Base-by-base conservation (phyloP, 192 early-diverging fungal species). In the Physocladia obscura region DNA sequence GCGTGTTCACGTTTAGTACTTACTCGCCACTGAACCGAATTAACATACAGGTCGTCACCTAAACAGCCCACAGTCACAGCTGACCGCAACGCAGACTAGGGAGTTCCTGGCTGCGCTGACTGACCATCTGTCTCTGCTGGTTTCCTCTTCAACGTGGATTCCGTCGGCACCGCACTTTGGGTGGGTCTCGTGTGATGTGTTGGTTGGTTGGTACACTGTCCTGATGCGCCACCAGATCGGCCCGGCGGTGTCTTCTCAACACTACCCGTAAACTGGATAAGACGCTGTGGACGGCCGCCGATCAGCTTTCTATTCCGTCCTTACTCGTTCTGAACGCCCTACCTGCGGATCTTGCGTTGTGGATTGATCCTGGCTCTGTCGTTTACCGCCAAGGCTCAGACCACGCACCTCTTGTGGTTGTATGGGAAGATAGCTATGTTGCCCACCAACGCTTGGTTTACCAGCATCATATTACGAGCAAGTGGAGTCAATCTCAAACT, bases 301-400 rank as follows among this genome's bases (percentile, higher is more conserved):
- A 17, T 22, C 34, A 21, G 4, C 26, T 19, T 37, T 68, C 65
- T 21, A 56, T 68, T 52, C 65, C 65, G 19, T 21, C 52, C 15
- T 8, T 26, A 35, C 65, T 68, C 24, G 37, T 68, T 11, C 22
- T n/a, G 1, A 11, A 30, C 4, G 15, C 51, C 11, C 54, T 68
- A 34, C 65, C 65, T 11, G 15, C 24, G 1, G 65, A 68, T 2
- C 30, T 68, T 17, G 65, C 44, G 19, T 27, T 68, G 19, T 68
- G 65, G 65, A 44, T 68, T 21, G 65, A 68, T 49, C 65, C 65
- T 4, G 65, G 65, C 5, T 29, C 40, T 31, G 65, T 68, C 17
- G 32, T 8, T 39, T 68, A 68, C 36, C 50, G 65, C 22, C 22
- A 32, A 6, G 65, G 65, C 40, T 39, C 34, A 11, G 65, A 68